Percentiles rank a stretch among this genome's conserved stretches.
Conservation (phyloP, 495 filamentous ascomycete genomes). For the Thermochaetoides thermophila region DNA sequence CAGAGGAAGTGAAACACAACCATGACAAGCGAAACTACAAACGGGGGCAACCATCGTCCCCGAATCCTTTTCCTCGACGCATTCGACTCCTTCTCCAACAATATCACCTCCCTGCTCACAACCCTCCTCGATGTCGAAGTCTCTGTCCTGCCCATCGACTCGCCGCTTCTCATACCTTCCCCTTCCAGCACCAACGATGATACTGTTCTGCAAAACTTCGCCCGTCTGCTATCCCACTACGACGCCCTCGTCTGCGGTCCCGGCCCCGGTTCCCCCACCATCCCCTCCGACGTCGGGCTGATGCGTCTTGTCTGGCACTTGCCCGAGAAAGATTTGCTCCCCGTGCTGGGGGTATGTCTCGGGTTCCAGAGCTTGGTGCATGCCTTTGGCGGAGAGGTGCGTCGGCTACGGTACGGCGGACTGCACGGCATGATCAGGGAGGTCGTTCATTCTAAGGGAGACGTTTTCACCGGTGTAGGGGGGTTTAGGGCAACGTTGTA, state of each 20-base stretch:
- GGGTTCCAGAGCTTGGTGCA: conserved; percentile 77
- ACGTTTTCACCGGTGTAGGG: conserved; percentile 37
- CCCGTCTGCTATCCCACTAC: conserved; percentile 40
- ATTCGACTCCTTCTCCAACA: conserved; percentile 92
- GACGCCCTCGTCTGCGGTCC: conserved; percentile 70
- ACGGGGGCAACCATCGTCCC: too few relatives aligned
- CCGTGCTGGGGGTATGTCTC: conserved; percentile 79
- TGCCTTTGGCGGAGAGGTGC: conserved; percentile 48
- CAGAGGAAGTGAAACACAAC: too few relatives aligned
- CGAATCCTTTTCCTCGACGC: conserved; percentile 79
- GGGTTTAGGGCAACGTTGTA: conserved; percentile 65
- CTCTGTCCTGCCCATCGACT: conserved; percentile 57
- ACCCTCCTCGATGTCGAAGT: conserved; percentile 50
- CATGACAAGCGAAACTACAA: too few relatives aligned
- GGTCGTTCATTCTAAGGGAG: conserved; percentile 35
- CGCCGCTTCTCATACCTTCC: conserved; percentile 21
- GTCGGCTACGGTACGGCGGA: conserved; percentile 46
- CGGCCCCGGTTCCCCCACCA: conserved; percentile 53
- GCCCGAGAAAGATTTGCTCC: conserved; percentile 39
- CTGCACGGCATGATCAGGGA: conserved; percentile 67
- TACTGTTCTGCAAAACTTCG: conserved; percentile 7
- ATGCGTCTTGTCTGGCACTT: conserved; percentile 67
- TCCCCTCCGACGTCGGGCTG: conserved; percentile 56
- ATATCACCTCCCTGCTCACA: conserved; percentile 67
- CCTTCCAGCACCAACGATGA: background rate